Conservation (phyloP, 2,329 filamentous ascomycete species). For the Teratosphaeria destructans region DNA sequence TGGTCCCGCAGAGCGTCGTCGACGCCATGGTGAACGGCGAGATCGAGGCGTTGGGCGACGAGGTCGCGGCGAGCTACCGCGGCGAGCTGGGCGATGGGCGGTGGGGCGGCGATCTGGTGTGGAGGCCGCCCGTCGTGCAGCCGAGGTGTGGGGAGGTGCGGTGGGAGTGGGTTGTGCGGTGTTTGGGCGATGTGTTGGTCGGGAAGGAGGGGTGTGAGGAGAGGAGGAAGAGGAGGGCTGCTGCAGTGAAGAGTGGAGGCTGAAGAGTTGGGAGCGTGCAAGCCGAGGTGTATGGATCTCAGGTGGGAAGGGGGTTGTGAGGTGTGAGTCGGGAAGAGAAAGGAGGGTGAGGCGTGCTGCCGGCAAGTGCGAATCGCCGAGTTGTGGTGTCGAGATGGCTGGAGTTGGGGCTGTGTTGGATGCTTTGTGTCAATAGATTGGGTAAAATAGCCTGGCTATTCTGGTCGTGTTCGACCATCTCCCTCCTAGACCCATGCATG, state of each 20-base stretch:
- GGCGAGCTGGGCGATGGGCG: neutral
- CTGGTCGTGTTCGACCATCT: no score
- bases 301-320: neutral
- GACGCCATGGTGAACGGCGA: constrained; percentile 19
- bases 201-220: neutral
- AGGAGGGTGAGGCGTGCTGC: neutral
- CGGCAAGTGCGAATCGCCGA: no score
- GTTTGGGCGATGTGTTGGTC: neutral
- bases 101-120: neutral
- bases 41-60: constrained; percentile 21
- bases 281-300: no score
- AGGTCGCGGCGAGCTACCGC: neutral
- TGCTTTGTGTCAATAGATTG: no score
- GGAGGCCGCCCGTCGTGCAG: neutral
- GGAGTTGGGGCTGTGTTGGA: no score
- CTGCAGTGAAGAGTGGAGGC: no score
- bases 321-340: neutral
- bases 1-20: constrained; percentile 13
- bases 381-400: no score
- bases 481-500: no score
- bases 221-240: neutral
- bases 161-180: neutral
- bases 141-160: neutral
- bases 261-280: neutral
- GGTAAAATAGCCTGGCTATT: no score